These are phyloP conservation scores for Paramecium sonneborni DNA, from an alignment of 73 alveolate species.

Conservation along the genomic window DNA sequence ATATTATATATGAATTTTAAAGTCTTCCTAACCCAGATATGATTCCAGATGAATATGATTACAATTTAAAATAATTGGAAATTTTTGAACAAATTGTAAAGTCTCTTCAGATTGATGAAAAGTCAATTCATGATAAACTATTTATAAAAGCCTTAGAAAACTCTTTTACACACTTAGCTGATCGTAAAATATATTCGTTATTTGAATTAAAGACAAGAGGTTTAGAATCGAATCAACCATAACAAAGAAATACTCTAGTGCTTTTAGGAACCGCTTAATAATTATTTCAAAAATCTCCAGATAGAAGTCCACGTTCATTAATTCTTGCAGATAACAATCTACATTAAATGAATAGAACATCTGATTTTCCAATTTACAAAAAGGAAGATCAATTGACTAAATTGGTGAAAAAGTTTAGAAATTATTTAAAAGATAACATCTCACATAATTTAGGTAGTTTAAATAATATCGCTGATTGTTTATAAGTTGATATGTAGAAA, in stretches of 20 bases:
- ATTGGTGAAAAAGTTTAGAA: slow-evolving; percentile 1
- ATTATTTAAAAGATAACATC: neutral
- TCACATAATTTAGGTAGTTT: neutral
- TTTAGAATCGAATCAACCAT: neutral
- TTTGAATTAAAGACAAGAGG: slow-evolving; percentile 24
- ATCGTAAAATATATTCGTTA: slow-evolving; percentile 11
- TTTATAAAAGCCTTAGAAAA: neutral
- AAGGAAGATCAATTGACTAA: neutral
- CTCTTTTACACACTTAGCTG: neutral
- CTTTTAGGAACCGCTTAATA: neutral
- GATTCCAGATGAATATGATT: slow-evolving; percentile 31
- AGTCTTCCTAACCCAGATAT: slow-evolving; percentile 33
- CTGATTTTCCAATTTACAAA: neutral
- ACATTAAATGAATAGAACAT: neutral
- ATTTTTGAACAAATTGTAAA: slow-evolving; percentile 17
- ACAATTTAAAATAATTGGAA: neutral
- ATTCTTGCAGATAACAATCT: neutral
- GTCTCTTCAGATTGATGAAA: neutral
- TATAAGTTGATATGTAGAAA: neutral
- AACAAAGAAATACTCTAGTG: neutral
- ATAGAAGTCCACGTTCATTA: neutral
- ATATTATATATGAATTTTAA: neutral
- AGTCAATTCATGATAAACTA: neutral
- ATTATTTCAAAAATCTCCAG: neutral
- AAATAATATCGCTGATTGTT: neutral